Evolutionary conservation across 768 basidiomycete genomes (phyloP), one percentile per base, ranked within the genome.

Genomic region (Kwoniella pini): DNA sequence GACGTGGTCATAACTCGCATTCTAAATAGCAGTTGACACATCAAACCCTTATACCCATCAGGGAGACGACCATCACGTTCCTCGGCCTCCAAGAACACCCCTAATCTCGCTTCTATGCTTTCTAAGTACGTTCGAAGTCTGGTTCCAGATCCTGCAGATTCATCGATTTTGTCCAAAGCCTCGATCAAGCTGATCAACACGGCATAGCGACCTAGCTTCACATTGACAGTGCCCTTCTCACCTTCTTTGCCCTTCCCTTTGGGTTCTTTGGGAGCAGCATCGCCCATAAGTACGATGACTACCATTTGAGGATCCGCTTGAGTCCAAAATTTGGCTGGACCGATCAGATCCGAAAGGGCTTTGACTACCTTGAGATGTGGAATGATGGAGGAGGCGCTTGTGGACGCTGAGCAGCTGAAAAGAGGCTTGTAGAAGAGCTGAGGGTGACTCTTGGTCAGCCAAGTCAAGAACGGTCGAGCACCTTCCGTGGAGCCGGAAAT

Each of bases 241-340:
- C 51, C 58, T 46, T 66, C 68, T 43, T 67, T 67, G 21, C 60
- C 67, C 39, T 64, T 71, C 0, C 63, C 66, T 44, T 69, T 68
- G 7, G 60, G 59, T 42, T 67, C 39, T 30, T 50, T 61, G 6
- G 63, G 61, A 12, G 30, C 42, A 21, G 53, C 52, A 57, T 68
- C 66, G 5, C 70, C 72, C 64, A 74, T 70, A 4, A 71, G 58
- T 17, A 74, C 64, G 9, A 74, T 66, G 3, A 57, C 51, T 1
- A 74, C 38, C 72, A 74, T 74, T 28, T 70, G 65, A 3, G 72
- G 70, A 57, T 71, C 70, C 24, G 68, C 70, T 21, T 63, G 38
- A 2, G 64, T 69, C 72, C 72, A 74, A 33, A 64, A 70, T 4
- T 12, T 30, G 11, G 30, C 22, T 3, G 58, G 46, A 10, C 70